Evolutionary conservation across 805 yeast species (phyloP).

Genomic region (Ogataea henricii): DNA sequence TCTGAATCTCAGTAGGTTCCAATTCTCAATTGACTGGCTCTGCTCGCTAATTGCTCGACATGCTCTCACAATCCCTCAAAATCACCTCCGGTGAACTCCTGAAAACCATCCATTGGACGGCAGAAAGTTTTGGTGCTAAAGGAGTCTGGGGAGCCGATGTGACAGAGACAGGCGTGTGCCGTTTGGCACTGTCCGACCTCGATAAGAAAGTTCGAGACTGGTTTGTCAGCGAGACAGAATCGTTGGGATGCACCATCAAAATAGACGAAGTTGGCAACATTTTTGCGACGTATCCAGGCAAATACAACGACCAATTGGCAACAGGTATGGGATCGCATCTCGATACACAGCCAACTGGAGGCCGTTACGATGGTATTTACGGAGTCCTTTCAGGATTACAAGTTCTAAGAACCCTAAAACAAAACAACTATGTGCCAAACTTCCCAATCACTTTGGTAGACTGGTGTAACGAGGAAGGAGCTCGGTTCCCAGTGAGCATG

Average conservation of each 20-base stretch:
- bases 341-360: conserved; percentile 80
- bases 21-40: no score
- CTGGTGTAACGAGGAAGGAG: conserved; percentile 84
- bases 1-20: no score
- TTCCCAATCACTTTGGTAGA: conserved; percentile 65
- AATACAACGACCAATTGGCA: conserved; percentile 34
- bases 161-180: conserved; percentile 68
- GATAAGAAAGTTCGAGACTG: conserved; percentile 68
- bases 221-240: conserved; percentile 54
- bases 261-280: conserved; percentile 71
- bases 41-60: no score
- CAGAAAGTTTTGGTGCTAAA: conserved; percentile 50
- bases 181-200: conserved; percentile 61
- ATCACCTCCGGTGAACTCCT: conserved; percentile 1
- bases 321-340: conserved; percentile 74
- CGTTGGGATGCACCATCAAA: conserved; percentile 57
- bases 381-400: conserved; percentile 72
- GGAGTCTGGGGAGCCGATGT: conserved; percentile 57
- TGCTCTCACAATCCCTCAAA: background rate
- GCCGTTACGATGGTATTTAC: conserved; percentile 71
- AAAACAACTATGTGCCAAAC: conserved; percentile 57
- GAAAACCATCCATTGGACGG: conserved; percentile 5
- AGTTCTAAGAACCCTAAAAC: conserved; percentile 64
- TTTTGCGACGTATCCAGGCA: conserved; percentile 66
- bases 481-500: conserved; percentile 68